These are phyloP conservation scores for Pseudocercospora fijiensis DNA, from an alignment of 2,329 filamentous ascomycete genomes.

Conservation along the genomic window DNA sequence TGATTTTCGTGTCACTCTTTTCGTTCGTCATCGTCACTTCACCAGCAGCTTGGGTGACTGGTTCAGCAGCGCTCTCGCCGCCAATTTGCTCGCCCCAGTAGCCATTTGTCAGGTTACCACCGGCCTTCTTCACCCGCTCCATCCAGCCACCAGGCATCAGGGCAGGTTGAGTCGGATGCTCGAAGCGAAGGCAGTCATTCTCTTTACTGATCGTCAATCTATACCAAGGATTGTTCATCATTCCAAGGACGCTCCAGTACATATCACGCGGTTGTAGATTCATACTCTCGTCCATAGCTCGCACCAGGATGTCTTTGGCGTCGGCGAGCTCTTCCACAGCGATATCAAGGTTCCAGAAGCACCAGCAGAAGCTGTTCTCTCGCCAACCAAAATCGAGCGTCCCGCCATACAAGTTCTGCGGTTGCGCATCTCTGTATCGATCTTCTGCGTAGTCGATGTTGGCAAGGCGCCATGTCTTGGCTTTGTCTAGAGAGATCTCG, in stretches of 20 bases:
- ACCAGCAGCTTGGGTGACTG: constrained; percentile 52
- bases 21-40: constrained; percentile 78
- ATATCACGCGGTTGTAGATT: constrained; percentile 85
- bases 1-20: constrained; percentile 61
- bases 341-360: constrained; percentile 79
- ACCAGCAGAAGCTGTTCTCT: constrained; percentile 86
- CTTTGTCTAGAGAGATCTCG: constrained; percentile 80
- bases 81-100: constrained; percentile 76
- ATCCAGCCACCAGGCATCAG: constrained; percentile 84
- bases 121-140: constrained; percentile 80
- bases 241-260: constrained; percentile 93
- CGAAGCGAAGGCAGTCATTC: constrained; percentile 66
- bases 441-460: constrained; percentile 83
- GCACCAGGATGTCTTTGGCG: constrained; percentile 72
- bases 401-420: constrained; percentile 71
- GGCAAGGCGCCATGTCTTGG: constrained; percentile 74
- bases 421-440: constrained; percentile 65
- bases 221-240: constrained; percentile 99
- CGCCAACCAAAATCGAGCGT: constrained; percentile 77
- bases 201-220: constrained; percentile 74
- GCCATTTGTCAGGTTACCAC: constrained; percentile 76
- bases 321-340: constrained; percentile 59
- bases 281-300: constrained; percentile 88
- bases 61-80: constrained; percentile 48
- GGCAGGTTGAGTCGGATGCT: constrained; percentile 83